Percentiles rank a stretch among this genome's conserved stretches.
Evolutionary conservation across 345 rosid genomes (phyloP).

Genomic region (Abelmoschus esculentus): DNA sequence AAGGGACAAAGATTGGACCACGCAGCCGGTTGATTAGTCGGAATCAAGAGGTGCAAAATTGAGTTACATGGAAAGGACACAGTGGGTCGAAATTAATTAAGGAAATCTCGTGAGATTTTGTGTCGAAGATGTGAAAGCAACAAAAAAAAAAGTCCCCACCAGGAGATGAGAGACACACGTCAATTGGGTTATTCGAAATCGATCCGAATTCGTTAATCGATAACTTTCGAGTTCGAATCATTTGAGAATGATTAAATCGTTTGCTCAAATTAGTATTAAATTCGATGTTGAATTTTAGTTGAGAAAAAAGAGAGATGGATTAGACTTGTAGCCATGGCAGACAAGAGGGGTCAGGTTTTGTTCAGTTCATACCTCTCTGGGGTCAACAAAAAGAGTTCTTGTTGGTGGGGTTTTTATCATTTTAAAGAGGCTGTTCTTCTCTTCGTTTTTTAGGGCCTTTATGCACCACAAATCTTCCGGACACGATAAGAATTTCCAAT

Average conservation of each 20-base stretch:
- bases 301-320: neutral
- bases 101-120: slow-evolving; percentile 49
- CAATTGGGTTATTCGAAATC: neutral
- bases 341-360: slow-evolving; percentile 2
- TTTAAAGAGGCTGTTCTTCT: slow-evolving; percentile 18
- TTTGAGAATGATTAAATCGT: too few species aligned
- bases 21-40: slow-evolving; percentile 1
- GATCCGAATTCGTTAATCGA: too few species aligned
- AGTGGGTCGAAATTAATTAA: slow-evolving; percentile 31
- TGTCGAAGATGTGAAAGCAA: slow-evolving; percentile 36
- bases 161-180: slow-evolving; percentile 2
- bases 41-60: slow-evolving; percentile 21
- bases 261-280: too few species aligned
- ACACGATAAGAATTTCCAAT: slow-evolving; percentile 69
- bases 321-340: neutral
- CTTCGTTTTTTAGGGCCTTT: slow-evolving; percentile 42
- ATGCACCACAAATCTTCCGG: slow-evolving; percentile 83
- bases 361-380: slow-evolving; percentile 56
- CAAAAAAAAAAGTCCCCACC: slow-evolving; percentile 31
- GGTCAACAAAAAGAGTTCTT: slow-evolving; percentile 72
- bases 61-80: slow-evolving; percentile 26
- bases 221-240: too few species aligned
- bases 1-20: slow-evolving; percentile 26
- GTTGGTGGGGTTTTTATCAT: slow-evolving; percentile 25
- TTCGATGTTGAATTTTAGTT: too few species aligned